Conservation (phyloP, 257 asterid genomes). For the Rubia yunnanensis region DNA sequence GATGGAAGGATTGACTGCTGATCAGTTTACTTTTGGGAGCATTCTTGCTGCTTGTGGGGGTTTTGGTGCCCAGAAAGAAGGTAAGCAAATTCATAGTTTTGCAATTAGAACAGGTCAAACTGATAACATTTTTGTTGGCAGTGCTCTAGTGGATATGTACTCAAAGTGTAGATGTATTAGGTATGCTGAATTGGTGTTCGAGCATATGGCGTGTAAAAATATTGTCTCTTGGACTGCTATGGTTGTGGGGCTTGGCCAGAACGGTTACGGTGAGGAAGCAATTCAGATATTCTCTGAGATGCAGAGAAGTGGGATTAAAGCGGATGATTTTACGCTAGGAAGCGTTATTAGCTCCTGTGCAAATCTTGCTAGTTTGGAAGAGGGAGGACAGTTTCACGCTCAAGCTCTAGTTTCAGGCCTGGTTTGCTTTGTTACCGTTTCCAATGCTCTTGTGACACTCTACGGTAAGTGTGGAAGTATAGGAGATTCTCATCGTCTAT, state of each 20-base stretch:
- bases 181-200: constrained; percentile 57
- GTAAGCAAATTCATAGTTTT: constrained; percentile 74
- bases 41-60: constrained; percentile 79
- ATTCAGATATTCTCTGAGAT: constrained; percentile 52
- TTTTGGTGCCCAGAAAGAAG: constrained; percentile 48
- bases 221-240: constrained; percentile 92
- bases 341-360: constrained; percentile 93
- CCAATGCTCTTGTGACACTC: constrained; percentile 75
- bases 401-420: constrained; percentile 64
- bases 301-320: constrained; percentile 54
- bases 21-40: constrained; percentile 87
- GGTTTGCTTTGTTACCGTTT: constrained; percentile 54
- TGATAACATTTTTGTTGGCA: constrained; percentile 69
- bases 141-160: constrained; percentile 89
- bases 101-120: constrained; percentile 44
- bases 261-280: constrained; percentile 85
- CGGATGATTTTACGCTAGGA: constrained; percentile 68
- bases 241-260: constrained; percentile 92
- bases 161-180: constrained; percentile 64
- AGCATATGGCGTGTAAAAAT: constrained; percentile 50
- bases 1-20: constrained; percentile 42
- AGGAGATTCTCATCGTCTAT: constrained; percentile 51
- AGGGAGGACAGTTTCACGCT: constrained; percentile 83
- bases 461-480: constrained; percentile 83
- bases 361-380: constrained; percentile 87